These are phyloP conservation scores for Pseudodiploospora longispora DNA, from an alignment of 2,329 filamentous ascomycete genomes.

Conservation along the genomic window DNA sequence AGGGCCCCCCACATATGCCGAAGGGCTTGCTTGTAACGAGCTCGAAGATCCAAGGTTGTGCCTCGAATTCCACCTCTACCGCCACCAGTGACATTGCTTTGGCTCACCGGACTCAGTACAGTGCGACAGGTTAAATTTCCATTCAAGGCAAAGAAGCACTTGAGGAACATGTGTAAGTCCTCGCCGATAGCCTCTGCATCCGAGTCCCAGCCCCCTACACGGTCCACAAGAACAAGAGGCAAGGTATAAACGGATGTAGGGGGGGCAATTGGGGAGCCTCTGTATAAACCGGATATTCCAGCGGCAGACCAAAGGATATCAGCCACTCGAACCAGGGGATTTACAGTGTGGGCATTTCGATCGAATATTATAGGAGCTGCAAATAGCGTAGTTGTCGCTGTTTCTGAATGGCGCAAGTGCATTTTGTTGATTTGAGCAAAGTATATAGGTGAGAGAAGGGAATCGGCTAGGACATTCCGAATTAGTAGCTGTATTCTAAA, in stretches of 20 bases:
- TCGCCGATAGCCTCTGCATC: slow-evolving; percentile 66
- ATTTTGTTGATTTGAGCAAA: slow-evolving; percentile 57
- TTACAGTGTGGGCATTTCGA: slow-evolving; percentile 61
- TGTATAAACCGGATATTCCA: slow-evolving; percentile 61
- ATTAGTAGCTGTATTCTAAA: not conserved
- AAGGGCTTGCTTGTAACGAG: slow-evolving; percentile 63
- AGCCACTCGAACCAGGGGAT: slow-evolving; percentile 60
- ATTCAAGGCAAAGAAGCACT: slow-evolving; percentile 68
- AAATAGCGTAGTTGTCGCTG: slow-evolving; percentile 56
- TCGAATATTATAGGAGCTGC: slow-evolving; percentile 66
- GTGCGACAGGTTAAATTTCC: slow-evolving; percentile 58
- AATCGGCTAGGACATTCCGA: slow-evolving; percentile 47
- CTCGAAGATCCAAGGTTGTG: slow-evolving; percentile 48
- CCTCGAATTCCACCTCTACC: slow-evolving; percentile 45
- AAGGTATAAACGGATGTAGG: slow-evolving; percentile 69
- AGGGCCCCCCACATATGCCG: slow-evolving; percentile 71
- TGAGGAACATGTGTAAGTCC: slow-evolving; percentile 70
- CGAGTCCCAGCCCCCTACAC: slow-evolving; percentile 65
- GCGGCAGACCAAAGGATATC: slow-evolving; percentile 66
- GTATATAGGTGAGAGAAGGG: slow-evolving; percentile 60
- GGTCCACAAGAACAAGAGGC: slow-evolving; percentile 57
- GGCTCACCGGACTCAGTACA: slow-evolving; percentile 61
- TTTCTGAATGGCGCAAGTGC: slow-evolving; percentile 52
- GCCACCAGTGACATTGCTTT: slow-evolving; percentile 61
- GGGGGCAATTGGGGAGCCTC: slow-evolving; percentile 54